These are phyloP conservation scores for Colletotrichum orchidophilum DNA, from an alignment of 2,329 filamentous ascomycete genomes.

Conservation along the genomic window DNA sequence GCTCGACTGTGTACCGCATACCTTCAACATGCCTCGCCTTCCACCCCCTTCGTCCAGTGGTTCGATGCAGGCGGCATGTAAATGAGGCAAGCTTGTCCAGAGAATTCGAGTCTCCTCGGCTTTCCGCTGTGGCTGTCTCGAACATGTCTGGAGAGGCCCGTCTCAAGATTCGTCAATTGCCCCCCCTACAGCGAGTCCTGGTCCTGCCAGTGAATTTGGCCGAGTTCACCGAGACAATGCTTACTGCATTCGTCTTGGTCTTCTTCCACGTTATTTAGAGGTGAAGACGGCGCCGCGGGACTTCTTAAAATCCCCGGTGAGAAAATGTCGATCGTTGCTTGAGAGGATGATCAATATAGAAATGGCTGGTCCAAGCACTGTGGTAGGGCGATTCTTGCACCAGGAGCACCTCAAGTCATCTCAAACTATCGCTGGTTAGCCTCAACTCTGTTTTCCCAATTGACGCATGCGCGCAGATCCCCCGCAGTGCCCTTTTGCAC, in stretches of 20 bases:
- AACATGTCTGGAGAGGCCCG: slow-evolving; percentile 16
- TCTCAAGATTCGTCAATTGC: slow-evolving; percentile 12
- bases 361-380: slow-evolving; percentile 5
- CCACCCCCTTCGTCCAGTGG: background rate
- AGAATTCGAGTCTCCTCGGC: background rate
- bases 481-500: slow-evolving; percentile 19
- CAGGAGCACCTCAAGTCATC: slow-evolving; percentile 9
- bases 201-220: slow-evolving; percentile 14
- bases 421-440: slow-evolving; percentile 21
- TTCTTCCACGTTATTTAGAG: background rate
- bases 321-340: slow-evolving; percentile 2
- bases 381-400: slow-evolving; percentile 14
- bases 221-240: slow-evolving; percentile 29
- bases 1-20: background rate
- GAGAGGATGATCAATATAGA: background rate
- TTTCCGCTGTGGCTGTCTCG: slow-evolving; percentile 15
- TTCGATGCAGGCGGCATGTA: slow-evolving; percentile 4
- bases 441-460: slow-evolving; percentile 24
- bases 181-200: background rate
- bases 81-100: slow-evolving; percentile 17
- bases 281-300: background rate
- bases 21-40: background rate
- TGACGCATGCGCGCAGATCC: slow-evolving; percentile 18
- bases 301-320: background rate
- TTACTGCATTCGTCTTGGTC: slow-evolving; percentile 12